Percentiles rank a stretch among this genome's conserved stretches.
Conservation (phyloP, 2,329 filamentous ascomycete species). For the Phialocephala subalpina region DNA sequence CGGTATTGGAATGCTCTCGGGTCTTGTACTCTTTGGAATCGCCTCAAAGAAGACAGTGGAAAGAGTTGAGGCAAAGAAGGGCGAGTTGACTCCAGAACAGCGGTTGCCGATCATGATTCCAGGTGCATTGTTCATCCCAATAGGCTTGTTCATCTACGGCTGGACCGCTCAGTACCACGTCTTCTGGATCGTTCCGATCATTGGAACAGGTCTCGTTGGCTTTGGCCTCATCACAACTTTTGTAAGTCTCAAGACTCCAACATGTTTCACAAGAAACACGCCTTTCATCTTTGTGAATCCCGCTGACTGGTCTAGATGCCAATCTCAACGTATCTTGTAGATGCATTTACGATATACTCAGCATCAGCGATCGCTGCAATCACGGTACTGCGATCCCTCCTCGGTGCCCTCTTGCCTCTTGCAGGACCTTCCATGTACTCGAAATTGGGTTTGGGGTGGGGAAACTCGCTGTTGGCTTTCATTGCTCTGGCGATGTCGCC, state of each 20-base stretch:
- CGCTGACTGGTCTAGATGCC: background rate
- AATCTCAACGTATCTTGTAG: conserved; percentile 6
- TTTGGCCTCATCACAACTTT: background rate
- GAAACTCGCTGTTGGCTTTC: conserved; percentile 67
- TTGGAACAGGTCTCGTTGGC: background rate
- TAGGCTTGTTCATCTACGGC: background rate
- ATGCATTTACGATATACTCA: background rate
- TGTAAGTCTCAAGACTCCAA: background rate
- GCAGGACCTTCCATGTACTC: conserved; percentile 62
- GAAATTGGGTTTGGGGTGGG: conserved; percentile 70
- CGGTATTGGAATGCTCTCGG: background rate
- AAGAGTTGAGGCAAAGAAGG: background rate
- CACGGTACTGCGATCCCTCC: background rate
- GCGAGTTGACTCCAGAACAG: background rate
- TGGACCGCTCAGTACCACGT: background rate
- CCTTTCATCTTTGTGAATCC: background rate
- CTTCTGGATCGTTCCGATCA: background rate
- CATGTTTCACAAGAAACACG: no score
- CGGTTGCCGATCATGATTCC: background rate
- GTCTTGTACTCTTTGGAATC: background rate
- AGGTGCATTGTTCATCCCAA: background rate
- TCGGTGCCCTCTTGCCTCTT: background rate
- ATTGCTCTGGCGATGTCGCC: conserved; percentile 61
- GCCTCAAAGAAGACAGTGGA: background rate
- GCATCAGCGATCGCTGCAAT: background rate